A percentile compares a stretch with the other conserved stretches of the same genome.
Evolutionary conservation across 768 basidiomycete genomes (phyloP).

Genomic region (Suillus tomentosus): DNA sequence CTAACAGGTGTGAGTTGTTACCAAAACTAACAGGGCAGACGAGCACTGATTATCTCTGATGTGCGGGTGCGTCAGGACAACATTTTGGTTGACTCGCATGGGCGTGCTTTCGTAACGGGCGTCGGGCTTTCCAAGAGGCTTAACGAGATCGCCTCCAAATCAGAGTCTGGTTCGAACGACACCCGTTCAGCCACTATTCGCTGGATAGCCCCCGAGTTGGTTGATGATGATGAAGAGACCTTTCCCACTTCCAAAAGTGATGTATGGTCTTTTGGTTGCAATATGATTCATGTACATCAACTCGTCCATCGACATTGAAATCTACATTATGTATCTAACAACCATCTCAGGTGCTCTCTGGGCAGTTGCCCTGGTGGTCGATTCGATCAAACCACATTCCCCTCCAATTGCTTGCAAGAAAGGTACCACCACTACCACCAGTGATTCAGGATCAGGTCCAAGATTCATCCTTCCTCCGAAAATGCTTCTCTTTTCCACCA

Average conservation of each 20-base stretch:
- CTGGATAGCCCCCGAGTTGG: constrained; percentile 11
- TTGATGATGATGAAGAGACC: not conserved
- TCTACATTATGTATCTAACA: not conserved
- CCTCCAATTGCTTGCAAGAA: not conserved
- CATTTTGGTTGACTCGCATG: constrained; percentile 43
- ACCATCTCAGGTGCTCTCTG: constrained; percentile 7
- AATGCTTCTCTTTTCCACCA: not conserved
- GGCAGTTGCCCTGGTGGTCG: constrained; percentile 8
- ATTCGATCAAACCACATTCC: not conserved
- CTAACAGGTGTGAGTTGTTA: constrained; percentile 7
- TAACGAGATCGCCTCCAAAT: not conserved
- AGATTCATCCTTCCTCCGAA: constrained; percentile 1
- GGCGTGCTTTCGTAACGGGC: constrained; percentile 43
- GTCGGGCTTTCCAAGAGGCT: constrained; percentile 45
- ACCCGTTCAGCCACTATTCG: constrained; percentile 15
- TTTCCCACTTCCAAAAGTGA: constrained; percentile 1
- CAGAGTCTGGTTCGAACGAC: not conserved
- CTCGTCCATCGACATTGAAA: not conserved
- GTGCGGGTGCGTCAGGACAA: constrained; percentile 31
- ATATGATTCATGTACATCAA: constrained; percentile 6
- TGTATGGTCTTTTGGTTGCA: constrained; percentile 6
- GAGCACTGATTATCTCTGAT: not conserved
- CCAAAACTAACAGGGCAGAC: not conserved
- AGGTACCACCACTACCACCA: not conserved
- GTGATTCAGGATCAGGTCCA: not conserved